A percentile compares a stretch with the other conserved stretches of the same genome.
Conservation (phyloP, 345 rosid species). For the Hevea brasiliensis region DNA sequence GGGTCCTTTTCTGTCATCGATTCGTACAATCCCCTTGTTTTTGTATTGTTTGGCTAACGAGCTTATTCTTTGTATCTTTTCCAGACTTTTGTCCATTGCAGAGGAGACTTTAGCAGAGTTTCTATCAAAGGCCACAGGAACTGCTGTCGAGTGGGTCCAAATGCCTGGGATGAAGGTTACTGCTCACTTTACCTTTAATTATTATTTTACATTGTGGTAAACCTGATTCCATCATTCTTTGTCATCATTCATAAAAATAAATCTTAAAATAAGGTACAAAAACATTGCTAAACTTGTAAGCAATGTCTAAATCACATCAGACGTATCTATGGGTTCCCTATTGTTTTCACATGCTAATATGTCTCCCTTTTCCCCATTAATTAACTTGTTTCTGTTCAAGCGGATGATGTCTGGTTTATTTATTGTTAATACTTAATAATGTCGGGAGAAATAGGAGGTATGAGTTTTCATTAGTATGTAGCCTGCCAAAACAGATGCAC, state of each 20-base stretch:
- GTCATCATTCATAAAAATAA: not conserved
- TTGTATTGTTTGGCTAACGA: not conserved
- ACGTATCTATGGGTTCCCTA: not conserved
- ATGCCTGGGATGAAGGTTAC: constrained; percentile 99
- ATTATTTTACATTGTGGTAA: constrained; percentile 17
- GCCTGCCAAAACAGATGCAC: not conserved
- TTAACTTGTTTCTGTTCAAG: not conserved
- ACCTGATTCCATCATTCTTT: not conserved
- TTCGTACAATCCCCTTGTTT: constrained; percentile 12
- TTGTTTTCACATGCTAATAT: constrained; percentile 10
- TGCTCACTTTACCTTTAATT: constrained; percentile 3
- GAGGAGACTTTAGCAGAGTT: constrained; percentile 99
- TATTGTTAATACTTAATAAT: not conserved
- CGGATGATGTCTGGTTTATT: not conserved
- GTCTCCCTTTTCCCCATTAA: not conserved
- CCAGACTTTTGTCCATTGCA: constrained; percentile 97
- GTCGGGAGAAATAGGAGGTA: not conserved
- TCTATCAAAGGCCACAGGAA: constrained; percentile 99
- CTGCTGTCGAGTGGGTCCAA: constrained; percentile 99
- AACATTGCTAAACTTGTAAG: constrained; percentile 22
- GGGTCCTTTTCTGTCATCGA: constrained; percentile 37
- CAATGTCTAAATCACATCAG: constrained; percentile 17
- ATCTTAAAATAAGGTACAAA: not conserved
- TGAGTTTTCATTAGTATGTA: not conserved
- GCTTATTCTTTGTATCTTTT: constrained; percentile 23